Evolutionary conservation across 1,139 yeast species (phyloP).

Genomic region (Chernovozyma aurita): DNA sequence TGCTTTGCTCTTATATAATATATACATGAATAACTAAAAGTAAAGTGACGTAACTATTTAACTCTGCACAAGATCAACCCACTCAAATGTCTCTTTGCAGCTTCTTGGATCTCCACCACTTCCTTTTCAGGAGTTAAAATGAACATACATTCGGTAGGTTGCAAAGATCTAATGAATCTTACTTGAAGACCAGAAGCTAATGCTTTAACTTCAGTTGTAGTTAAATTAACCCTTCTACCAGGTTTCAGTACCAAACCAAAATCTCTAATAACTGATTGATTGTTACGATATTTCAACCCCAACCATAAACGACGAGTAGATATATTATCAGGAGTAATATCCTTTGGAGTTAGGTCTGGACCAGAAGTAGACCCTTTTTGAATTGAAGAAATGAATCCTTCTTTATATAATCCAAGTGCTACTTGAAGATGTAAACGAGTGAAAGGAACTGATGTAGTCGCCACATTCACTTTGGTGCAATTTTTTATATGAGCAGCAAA

Average conservation of each 20-base stretch:
- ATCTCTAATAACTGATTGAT: constrained; percentile 68
- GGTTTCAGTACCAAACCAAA: constrained; percentile 82
- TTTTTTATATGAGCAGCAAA: constrained; percentile 88
- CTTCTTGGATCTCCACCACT: constrained; percentile 75
- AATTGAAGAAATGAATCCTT: constrained; percentile 82
- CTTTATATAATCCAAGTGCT: constrained; percentile 79
- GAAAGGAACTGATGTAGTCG: constrained; percentile 81
- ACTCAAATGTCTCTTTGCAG: constrained; percentile 64
- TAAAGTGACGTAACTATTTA: constrained; percentile 42
- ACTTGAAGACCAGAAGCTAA: constrained; percentile 75
- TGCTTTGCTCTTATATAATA: no score
- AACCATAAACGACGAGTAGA: constrained; percentile 88
- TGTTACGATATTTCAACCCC: constrained; percentile 81
- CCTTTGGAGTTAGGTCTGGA: constrained; percentile 72
- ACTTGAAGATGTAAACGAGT: constrained; percentile 78
- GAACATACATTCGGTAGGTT: constrained; percentile 86
- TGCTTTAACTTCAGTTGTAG: constrained; percentile 59
- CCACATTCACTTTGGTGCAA: constrained; percentile 69
- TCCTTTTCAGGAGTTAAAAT: constrained; percentile 50
- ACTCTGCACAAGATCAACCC: constrained; percentile 86
- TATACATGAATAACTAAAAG: no score
- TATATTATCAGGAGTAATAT: constrained; percentile 84
- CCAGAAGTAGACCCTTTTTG: constrained; percentile 89
- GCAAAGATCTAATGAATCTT: constrained; percentile 72
- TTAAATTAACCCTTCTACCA: constrained; percentile 65